phyloP scores from a whole-genome alignment of 257 asterid genomes.

The Capsicum pubescens region DNA sequence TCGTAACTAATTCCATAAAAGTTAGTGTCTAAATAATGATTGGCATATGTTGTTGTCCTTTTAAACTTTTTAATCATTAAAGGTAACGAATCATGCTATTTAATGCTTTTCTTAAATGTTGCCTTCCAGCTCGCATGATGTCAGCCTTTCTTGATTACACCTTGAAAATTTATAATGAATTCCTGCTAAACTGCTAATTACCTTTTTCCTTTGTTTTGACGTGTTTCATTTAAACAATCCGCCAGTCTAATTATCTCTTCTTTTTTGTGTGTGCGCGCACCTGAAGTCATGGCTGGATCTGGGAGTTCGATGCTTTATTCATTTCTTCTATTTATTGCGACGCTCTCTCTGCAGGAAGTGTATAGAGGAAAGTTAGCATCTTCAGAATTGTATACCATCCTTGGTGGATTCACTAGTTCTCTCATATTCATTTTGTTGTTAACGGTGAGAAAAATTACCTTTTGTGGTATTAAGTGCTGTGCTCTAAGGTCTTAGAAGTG shows the following conservation, averaged over 20 bases:
- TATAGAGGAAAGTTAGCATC: slow-evolving; percentile 81
- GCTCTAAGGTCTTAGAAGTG: not conserved
- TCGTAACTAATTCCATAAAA: not conserved
- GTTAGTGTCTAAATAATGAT: not conserved
- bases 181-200: not conserved
- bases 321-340: slow-evolving; percentile 66
- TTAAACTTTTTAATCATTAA: not conserved
- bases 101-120: not conserved
- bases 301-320: slow-evolving; percentile 94
- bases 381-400: slow-evolving; percentile 85
- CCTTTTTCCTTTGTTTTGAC: not conserved
- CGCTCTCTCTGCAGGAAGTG: slow-evolving; percentile 86
- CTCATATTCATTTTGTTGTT: slow-evolving; percentile 71
- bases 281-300: slow-evolving; percentile 68
- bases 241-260: not conserved
- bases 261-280: not conserved
- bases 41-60: not conserved
- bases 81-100: not conserved
- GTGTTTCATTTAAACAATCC: not conserved
- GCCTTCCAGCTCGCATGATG: not conserved
- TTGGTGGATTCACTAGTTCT: slow-evolving; percentile 93
- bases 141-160: not conserved
- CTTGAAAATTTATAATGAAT: not conserved
- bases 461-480: not conserved
- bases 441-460: slow-evolving; percentile 54